Evolutionary conservation across 2,329 filamentous ascomycete genomes (phyloP), one percentile per base, ranked within the genome.

Genomic region (Calonectria pseudoturangicola): DNA sequence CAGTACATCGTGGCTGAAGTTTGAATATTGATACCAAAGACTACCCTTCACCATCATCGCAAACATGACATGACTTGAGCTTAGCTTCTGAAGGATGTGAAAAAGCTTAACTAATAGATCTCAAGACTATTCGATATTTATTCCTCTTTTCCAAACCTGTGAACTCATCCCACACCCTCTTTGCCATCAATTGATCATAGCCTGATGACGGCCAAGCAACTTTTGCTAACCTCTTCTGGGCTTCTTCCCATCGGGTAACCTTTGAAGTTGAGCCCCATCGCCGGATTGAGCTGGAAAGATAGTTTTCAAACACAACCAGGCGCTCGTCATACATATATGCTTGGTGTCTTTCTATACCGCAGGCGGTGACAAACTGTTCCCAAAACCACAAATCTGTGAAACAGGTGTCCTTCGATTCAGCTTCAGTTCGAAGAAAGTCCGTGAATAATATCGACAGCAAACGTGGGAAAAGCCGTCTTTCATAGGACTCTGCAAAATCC

Each of bases 401-500:
- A 36, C 28, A 56, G 16, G 9, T 21, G 28, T 36, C 18, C 50
- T 56, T 56, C 28, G 50, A 56, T 56, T 56, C 50, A 36, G 15
- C 2, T 7, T 8, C 27, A 13, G 28, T 56, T n/a, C 18, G 50
- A 21, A 33, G 50, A 56, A 56, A 56, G n/a, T 56, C 50, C 50
- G 33, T 21, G 28, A 56, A 7, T 21, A 56, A 56, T 56, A 56
- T 56, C 18, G 50, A 36, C 28, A 56, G 9, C 28, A 56, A 16
- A n/a, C 50, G 50, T 7, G 28, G 50, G 27, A 56, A 56, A 56
- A 56, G 8, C 28, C 50, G 28, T 21, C 28, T 36, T 18, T 56
- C 50, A 12, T 5, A 56, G 28, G 50, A 56, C 36, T 56, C 50
- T 21, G 28, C 50, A 56, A 56, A 56, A 36, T 36, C 50, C 50